Percentiles rank a stretch among this genome's conserved stretches.
Conservation (phyloP, 257 asterid genomes). For the Lantana camara region DNA sequence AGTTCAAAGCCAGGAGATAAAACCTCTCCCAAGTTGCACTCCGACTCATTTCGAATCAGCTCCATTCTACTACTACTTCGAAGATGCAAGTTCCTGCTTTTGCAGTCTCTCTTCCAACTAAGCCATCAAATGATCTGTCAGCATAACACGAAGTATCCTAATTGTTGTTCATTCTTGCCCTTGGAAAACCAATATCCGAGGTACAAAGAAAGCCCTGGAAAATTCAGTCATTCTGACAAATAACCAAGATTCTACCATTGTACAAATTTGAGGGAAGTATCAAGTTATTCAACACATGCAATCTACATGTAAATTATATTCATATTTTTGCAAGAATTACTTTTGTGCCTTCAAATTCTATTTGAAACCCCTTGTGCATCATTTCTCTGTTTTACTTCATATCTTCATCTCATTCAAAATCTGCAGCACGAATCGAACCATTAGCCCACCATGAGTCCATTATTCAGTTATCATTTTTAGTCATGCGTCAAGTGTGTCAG, state of each 20-base stretch:
- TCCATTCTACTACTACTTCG: no score
- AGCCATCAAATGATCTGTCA: no score
- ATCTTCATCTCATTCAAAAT: slow-evolving; percentile 15
- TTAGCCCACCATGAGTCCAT: neutral
- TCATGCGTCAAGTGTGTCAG: neutral
- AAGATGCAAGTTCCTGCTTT: no score
- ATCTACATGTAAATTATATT: slow-evolving; percentile 18
- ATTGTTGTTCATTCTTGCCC: no score
- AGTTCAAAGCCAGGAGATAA: no score
- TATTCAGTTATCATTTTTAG: neutral
- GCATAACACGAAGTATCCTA: no score
- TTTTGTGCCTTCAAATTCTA: slow-evolving; percentile 25
- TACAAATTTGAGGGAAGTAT: neutral
- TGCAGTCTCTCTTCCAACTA: no score
- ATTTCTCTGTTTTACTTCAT: slow-evolving; percentile 27
- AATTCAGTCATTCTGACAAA: slow-evolving; percentile 2
- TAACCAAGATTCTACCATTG: neutral
- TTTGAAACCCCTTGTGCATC: slow-evolving; percentile 28
- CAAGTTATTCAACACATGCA: slow-evolving; percentile 22
- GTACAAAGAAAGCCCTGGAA: no score
- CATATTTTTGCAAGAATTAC: slow-evolving; percentile 27
- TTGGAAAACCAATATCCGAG: neutral
- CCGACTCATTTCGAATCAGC: no score
- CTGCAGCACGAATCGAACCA: slow-evolving; percentile 16
- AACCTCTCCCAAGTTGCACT: no score